Evolutionary conservation across 2,329 filamentous ascomycete species (phyloP), one percentile per base, ranked within the genome.

Genomic region (Curvularia hawaiiensis): DNA sequence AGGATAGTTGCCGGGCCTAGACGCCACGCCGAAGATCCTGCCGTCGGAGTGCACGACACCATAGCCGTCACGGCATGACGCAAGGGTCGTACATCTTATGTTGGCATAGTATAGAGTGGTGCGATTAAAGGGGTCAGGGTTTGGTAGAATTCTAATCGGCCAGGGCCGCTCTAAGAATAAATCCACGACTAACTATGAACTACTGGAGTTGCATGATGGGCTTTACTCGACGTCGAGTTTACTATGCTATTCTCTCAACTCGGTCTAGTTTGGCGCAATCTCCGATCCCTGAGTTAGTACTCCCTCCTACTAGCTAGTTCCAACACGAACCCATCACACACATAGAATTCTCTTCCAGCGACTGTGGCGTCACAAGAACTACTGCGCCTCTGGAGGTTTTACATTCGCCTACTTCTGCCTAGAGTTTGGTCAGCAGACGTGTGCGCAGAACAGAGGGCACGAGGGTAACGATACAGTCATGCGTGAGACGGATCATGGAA

Each of bases 381-480:
- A n/a, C 24, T 44, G 41, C 22, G 41, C 41, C 41, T 26, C 41
- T 18, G 3, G 16, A 18, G 5, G 35, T n/a, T 16, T n/a, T 38
- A 12, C 7, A 16, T 38, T 16, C 35, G 8, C 35, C 6, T 18
- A 38, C 7, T 38, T 38, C 16, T 38, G 35, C 35, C 35, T 38
- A 38, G 8, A 38, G 35, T 3, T 38, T 9, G 24, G 41, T 44
- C 41, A 44, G 41, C 41, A 44, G 41, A 10, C 41, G 16, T 10
- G 7, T 28, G 41, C 12, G 28, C 12, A n/a, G 12, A 44, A 24
- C 41, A 44, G 20, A 22, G 39, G 22, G 5, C 41, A 44, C 41
- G 41, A 44, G 41, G 41, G n/a, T 26, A 44, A 28, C 26, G 10
- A 44, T 44, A n/a, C 41, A 44, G 41, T 44, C 41, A 44, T 44